Base-by-base conservation (phyloP, 2,329 filamentous ascomycete species). In the Stachybotrys chartarum region DNA sequence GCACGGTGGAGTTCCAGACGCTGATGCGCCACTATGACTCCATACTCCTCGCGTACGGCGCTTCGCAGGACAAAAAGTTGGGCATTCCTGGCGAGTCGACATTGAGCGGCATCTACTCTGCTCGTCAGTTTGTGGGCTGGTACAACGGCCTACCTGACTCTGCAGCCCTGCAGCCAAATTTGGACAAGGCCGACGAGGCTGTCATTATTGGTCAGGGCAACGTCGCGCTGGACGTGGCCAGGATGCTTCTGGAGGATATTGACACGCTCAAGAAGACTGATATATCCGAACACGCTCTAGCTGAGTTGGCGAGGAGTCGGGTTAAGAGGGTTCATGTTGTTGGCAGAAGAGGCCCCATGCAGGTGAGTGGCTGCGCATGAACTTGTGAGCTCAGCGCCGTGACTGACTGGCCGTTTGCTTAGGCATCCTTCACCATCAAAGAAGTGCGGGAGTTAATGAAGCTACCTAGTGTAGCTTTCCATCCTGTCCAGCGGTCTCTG, bases 391-490 rank as follows among this genome's bases (percentile, higher is more conserved):
- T 52, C 14, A 56, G 14, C 10, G 14, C 35, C 35, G 14, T 14
- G 30, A 50, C 50, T 55, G 32, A 60, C n/a, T 42, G 24, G 46
- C 58, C 56, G 53, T 30, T 16, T 30, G 11, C 7, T 4, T 53
- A 93, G 86, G 93, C 91, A 30, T 86, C 94, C 1, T 97, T 96
- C 64, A 97, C 93, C 0, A 96, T 96, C 69, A 97, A 97, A 71
- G 94, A 99, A 74, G 75, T 91, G 16, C 85, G 94, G 42, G 94
- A 99, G 71, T 75, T 99, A 5, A 85, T 96, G 73, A 87, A 88
- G 52, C 78, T 97, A 3, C 81, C 84, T 0, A 76, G 75, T 1
- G 86, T 95, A 10, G 80, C 79, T 14, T 95, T 96, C 64, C 79
- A 86, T 54, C 82, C 87, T 1, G 77, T 93, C 31, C 80, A 89